Evolutionary conservation across 768 basidiomycete species (phyloP).

Genomic region (Mycena albidolilacea): DNA sequence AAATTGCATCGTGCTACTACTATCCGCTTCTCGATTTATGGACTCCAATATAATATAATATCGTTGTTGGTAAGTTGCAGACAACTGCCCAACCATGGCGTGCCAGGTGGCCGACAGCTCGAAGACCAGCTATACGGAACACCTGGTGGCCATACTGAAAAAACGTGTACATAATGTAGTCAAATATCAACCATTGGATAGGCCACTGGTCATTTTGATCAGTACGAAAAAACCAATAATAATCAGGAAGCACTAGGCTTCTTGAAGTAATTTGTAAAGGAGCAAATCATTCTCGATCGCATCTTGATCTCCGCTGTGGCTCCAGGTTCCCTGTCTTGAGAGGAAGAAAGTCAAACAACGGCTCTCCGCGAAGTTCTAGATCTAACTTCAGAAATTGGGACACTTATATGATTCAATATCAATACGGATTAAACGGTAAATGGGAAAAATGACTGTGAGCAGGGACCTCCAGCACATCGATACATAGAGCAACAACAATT

Average conservation of each 20-base stretch:
- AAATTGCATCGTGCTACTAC: too few relatives aligned
- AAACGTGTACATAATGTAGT: too few relatives aligned
- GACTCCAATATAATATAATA: too few relatives aligned
- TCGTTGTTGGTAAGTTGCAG: too few relatives aligned
- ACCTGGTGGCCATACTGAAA: too few relatives aligned
- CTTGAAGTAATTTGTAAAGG: neutral
- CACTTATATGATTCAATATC: neutral
- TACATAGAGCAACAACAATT: conserved; percentile 2
- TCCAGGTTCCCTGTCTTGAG: conserved; percentile 1
- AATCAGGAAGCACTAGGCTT: neutral
- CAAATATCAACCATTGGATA: too few relatives aligned
- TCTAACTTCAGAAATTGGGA: conserved; percentile 1
- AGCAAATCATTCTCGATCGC: conserved; percentile 3
- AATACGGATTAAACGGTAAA: conserved; percentile 1
- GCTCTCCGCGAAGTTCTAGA: conserved; percentile 4
- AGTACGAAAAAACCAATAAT: too few relatives aligned
- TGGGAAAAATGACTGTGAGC: conserved; percentile 17
- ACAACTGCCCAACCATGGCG: too few relatives aligned
- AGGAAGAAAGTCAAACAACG: conserved; percentile 1
- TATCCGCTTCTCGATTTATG: too few relatives aligned
- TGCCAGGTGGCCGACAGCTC: too few relatives aligned
- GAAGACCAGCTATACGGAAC: too few relatives aligned
- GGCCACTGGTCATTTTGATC: too few relatives aligned
- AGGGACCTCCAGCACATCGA: conserved; percentile 12
- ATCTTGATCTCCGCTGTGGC: neutral